Conservation (phyloP, 75 land plant genomes). For the Selaginella moellendorffii region DNA sequence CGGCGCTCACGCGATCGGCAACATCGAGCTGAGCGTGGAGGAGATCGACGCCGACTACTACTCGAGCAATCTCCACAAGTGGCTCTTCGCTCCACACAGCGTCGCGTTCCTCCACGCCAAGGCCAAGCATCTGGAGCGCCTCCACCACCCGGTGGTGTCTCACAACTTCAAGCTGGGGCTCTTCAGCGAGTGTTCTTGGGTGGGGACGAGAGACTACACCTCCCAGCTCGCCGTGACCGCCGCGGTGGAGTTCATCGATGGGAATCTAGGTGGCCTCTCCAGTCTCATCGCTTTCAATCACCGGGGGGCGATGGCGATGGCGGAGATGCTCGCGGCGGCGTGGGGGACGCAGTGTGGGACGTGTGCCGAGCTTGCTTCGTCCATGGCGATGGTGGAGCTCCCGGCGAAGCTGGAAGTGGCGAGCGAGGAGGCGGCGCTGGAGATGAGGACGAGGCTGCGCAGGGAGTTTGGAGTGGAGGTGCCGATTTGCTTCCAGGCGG, state of each 20-base stretch:
- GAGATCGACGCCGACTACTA: slow-evolving; percentile 81
- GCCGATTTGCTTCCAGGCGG: slow-evolving; percentile 44
- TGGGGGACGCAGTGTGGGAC: slow-evolving; percentile 79
- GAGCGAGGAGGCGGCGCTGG: slow-evolving; percentile 46
- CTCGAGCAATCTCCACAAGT: slow-evolving; percentile 76
- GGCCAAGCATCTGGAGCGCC: slow-evolving; percentile 5
- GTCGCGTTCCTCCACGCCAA: slow-evolving; percentile 58
- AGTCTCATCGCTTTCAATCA: slow-evolving; percentile 52
- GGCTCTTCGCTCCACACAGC: slow-evolving; percentile 81
- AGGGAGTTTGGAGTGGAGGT: slow-evolving; percentile 52
- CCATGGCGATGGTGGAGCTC: slow-evolving; percentile 83
- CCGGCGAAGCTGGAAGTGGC: slow-evolving; percentile 30
- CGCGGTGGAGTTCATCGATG: slow-evolving; percentile 43
- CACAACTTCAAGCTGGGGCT: slow-evolving; percentile 66
- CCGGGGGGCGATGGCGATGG: slow-evolving; percentile 55
- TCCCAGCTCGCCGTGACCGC: slow-evolving; percentile 64
- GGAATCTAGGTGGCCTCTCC: slow-evolving; percentile 56
- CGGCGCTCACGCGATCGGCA: slow-evolving; percentile 84
- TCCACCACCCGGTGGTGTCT: slow-evolving; percentile 82
- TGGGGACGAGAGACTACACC: slow-evolving; percentile 89
- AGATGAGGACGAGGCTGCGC: slow-evolving; percentile 48
- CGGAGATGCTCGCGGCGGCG: slow-evolving; percentile 57
- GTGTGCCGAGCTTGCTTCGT: slow-evolving; percentile 50
- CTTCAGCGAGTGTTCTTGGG: slow-evolving; percentile 62
- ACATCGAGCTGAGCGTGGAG: slow-evolving; percentile 43